Conservation (phyloP, 192 early-diverging fungal genomes). For the Funneliformis geosporum region DNA sequence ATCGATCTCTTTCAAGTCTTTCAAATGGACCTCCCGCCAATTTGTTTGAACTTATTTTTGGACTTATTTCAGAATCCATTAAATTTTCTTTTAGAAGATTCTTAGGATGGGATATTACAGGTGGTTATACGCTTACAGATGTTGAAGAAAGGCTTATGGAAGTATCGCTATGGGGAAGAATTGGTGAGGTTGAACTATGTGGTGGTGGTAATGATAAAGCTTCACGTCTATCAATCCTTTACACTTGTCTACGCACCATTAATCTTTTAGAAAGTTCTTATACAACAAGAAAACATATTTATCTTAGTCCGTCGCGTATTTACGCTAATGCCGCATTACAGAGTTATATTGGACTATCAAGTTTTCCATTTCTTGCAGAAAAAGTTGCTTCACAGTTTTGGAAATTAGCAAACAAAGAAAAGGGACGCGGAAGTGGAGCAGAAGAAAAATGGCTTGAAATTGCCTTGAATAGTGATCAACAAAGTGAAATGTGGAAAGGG, state of each 20-base stretch:
- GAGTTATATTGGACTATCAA: constrained; percentile 25
- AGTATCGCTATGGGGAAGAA: constrained; percentile 11
- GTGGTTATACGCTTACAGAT: neutral
- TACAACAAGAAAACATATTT: neutral
- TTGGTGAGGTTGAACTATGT: constrained; percentile 30
- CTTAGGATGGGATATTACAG: constrained; percentile 23
- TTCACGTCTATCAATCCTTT: constrained; percentile 28
- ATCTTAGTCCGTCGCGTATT: constrained; percentile 24
- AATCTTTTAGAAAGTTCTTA: constrained; percentile 26
- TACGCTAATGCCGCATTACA: constrained; percentile 30
- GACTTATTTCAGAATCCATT: constrained; percentile 18
- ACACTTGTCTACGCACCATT: constrained; percentile 21
- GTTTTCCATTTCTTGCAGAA: constrained; percentile 18
- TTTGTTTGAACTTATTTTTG: constrained; percentile 5
- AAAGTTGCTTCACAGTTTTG: constrained; percentile 20
- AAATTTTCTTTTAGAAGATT: constrained; percentile 12
- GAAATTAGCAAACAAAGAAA: constrained; percentile 18
- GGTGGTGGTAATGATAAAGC: constrained; percentile 31
- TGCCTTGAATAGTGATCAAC: neutral
- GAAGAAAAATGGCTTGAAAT: constrained; percentile 32
- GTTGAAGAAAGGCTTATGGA: constrained; percentile 8
- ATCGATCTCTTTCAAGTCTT: constrained; percentile 20
- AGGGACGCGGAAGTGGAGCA: neutral
- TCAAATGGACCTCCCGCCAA: neutral
- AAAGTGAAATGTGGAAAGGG: constrained; percentile 19